Conservation (phyloP, 2,329 filamentous ascomycete species). For the Peltaster fructicola region DNA sequence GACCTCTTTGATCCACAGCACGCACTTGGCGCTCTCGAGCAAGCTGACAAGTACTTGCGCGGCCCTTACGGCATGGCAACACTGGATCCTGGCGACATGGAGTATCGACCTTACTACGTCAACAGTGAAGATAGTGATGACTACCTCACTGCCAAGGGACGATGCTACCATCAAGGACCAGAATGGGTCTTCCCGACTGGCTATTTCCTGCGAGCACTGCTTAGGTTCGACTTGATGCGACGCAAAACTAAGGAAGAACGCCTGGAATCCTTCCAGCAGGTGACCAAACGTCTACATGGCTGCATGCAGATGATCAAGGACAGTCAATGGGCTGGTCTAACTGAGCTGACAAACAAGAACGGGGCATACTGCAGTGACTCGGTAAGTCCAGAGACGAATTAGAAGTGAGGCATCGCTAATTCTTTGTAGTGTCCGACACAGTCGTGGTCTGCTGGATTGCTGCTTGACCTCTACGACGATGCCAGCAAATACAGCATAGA, state of each 20-base stretch:
- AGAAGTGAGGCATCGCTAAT: not conserved
- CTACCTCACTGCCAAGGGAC: constrained; percentile 80
- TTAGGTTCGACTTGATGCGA: constrained; percentile 74
- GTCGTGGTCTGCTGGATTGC: constrained; percentile 85
- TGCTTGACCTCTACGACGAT: constrained; percentile 94
- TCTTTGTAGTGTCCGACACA: constrained; percentile 64
- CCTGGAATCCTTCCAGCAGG: constrained; percentile 85
- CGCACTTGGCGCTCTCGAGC: constrained; percentile 60
- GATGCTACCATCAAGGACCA: constrained; percentile 95
- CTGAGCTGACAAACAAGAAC: constrained; percentile 82
- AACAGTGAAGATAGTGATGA: constrained; percentile 87
- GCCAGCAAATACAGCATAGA: constrained; percentile 28
- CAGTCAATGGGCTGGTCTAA: constrained; percentile 75
- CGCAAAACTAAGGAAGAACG: constrained; percentile 48
- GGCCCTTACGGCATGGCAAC: constrained; percentile 93
- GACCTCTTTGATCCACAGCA: constrained; percentile 66
- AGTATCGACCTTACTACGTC: constrained; percentile 88
- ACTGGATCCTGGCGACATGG: constrained; percentile 75
- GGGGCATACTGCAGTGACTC: constrained; percentile 76
- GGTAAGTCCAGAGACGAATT: constrained; percentile 35
- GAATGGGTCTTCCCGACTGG: constrained; percentile 98
- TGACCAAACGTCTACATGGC: constrained; percentile 62
- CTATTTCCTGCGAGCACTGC: constrained; percentile 78
- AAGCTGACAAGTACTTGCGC: constrained; percentile 62
- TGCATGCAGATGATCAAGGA: constrained; percentile 72